Conservation (phyloP, 345 rosid genomes). For the Cardamine occulta region DNA sequence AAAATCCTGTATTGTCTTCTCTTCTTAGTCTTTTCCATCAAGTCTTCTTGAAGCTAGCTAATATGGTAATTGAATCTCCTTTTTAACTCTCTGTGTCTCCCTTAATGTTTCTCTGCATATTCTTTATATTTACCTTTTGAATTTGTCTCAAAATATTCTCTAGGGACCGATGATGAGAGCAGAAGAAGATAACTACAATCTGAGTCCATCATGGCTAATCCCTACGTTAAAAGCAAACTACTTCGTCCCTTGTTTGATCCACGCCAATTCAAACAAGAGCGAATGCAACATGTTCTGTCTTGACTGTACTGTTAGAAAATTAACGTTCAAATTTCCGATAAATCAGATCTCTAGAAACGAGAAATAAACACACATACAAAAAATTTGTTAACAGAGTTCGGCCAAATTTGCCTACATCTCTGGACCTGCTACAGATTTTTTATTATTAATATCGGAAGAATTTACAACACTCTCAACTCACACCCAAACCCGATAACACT, state of each 20-base stretch:
- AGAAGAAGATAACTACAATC: conserved; percentile 31
- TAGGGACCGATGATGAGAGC: conserved; percentile 51
- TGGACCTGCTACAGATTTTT: too few relatives aligned
- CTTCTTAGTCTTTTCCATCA: conserved; percentile 22
- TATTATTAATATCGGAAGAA: too few relatives aligned
- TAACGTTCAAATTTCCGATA: too few relatives aligned
- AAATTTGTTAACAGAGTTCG: too few relatives aligned
- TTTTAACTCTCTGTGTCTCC: background rate
- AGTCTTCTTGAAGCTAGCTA: conserved; percentile 37
- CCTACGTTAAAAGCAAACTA: conserved; percentile 77
- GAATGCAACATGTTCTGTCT: conserved; percentile 93
- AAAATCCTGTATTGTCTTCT: conserved; percentile 7
- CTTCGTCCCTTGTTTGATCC: conserved; percentile 66
- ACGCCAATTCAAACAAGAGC: conserved; percentile 68
- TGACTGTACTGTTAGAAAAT: conserved; percentile 42
- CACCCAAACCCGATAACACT: too few relatives aligned
- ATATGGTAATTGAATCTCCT: conserved; percentile 42
- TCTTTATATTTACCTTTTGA: background rate
- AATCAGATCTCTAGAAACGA: too few relatives aligned
- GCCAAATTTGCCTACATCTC: too few relatives aligned
- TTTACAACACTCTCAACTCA: too few relatives aligned
- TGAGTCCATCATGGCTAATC: conserved; percentile 74
- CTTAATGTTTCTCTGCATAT: background rate
- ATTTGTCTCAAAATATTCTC: background rate
- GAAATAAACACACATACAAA: too few relatives aligned